Conservation (phyloP, 1,284 basidiomycete genomes). For the Moesziomyces antarcticus region DNA sequence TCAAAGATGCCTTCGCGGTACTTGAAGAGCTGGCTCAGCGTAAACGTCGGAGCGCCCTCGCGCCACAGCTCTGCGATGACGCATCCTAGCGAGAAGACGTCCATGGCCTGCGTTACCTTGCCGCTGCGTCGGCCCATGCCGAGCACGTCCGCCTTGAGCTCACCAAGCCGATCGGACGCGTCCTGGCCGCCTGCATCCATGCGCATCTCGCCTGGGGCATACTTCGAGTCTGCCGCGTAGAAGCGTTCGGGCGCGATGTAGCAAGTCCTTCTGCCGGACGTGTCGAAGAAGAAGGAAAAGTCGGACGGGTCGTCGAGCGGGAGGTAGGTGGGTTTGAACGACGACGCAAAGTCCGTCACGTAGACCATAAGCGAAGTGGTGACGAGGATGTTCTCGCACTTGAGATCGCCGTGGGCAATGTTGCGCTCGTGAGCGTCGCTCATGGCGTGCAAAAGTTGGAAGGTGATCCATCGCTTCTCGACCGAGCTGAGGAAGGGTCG, state of each 20-base stretch:
- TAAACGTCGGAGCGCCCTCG: constrained; percentile 93
- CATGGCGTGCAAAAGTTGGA: constrained; percentile 88
- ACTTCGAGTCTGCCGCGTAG: constrained; percentile 80
- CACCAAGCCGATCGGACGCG: constrained; percentile 19
- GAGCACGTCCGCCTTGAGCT: constrained; percentile 49
- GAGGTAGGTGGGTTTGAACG: constrained; percentile 92
- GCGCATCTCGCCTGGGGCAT: constrained; percentile 4
- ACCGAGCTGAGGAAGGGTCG: constrained; percentile 89
- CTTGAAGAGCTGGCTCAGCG: constrained; percentile 93
- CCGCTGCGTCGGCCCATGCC: constrained; percentile 74
- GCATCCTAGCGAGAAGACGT: constrained; percentile 94
- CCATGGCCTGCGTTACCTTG: constrained; percentile 93
- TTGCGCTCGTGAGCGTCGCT: constrained; percentile 81
- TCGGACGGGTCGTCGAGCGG: constrained; percentile 97
- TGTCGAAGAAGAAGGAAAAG: constrained; percentile 98
- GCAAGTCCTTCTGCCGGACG: constrained; percentile 89
- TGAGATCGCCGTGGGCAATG: constrained; percentile 95
- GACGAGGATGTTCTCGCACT: constrained; percentile 96
- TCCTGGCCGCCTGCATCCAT: background rate
- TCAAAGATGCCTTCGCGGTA: constrained; percentile 87
- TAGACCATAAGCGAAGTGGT: constrained; percentile 96
- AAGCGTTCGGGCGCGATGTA: constrained; percentile 97
- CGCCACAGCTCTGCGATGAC: constrained; percentile 96
- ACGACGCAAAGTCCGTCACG: constrained; percentile 92
- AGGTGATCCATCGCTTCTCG: constrained; percentile 99